Conservation (phyloP, 2,329 filamentous ascomycete genomes). For the Penicillium sp. region DNA sequence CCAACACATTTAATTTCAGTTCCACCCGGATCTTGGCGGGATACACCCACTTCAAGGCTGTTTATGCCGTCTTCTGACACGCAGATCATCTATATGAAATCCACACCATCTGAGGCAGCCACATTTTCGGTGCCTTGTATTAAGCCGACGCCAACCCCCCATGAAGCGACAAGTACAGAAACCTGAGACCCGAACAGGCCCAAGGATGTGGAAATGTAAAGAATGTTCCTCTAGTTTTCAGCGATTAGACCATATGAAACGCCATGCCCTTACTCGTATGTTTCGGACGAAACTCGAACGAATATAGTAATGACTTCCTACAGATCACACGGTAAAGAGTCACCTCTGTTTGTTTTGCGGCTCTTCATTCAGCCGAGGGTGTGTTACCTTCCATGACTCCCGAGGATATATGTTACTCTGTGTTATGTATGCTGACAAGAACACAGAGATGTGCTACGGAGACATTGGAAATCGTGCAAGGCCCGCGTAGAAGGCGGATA, state of each 20-base stretch:
- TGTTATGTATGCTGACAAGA: background rate
- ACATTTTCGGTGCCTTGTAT: background rate
- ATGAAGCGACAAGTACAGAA: constrained; percentile 10
- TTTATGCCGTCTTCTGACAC: background rate
- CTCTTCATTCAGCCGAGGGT: constrained; percentile 23
- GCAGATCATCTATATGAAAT: background rate
- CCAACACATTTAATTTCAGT: background rate
- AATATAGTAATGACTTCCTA: background rate
- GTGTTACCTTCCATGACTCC: constrained; percentile 6
- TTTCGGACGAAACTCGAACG: background rate
- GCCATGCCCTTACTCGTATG: constrained; percentile 22
- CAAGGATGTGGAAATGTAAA: constrained; percentile 20
- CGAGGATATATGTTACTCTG: background rate
- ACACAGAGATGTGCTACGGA: constrained; percentile 20
- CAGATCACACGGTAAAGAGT: constrained; percentile 17
- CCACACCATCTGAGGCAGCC: background rate
- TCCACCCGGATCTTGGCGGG: background rate
- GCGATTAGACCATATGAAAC: constrained; percentile 23
- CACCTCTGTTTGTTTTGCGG: constrained; percentile 22
- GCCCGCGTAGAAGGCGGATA: constrained; percentile 14
- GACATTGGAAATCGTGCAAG: constrained; percentile 26
- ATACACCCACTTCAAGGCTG: background rate
- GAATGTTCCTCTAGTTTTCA: constrained; percentile 21
- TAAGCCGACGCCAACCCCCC: constrained; percentile 2
- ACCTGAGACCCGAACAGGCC: background rate